These are phyloP conservation scores for Globisporangium solare DNA, from an alignment of 352 stramenopile genomes.

Conservation along the genomic window DNA sequence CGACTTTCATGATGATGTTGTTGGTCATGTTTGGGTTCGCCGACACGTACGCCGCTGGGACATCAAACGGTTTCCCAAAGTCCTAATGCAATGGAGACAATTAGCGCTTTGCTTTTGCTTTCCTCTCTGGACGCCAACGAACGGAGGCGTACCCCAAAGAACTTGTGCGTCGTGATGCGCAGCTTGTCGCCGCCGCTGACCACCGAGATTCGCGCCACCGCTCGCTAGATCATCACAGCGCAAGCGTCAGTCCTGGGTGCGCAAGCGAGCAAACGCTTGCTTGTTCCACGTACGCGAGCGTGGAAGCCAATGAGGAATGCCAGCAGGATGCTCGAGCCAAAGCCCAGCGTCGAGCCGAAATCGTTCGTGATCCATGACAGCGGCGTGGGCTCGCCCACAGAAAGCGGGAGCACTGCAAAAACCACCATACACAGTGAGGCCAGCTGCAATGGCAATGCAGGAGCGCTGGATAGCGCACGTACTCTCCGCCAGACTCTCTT, in stretches of 20 bases:
- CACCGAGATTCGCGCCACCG: slow-evolving; percentile 74
- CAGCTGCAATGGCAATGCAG: not conserved
- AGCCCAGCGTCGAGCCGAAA: slow-evolving; percentile 69
- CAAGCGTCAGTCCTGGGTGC: not conserved
- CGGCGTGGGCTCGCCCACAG: slow-evolving; percentile 61
- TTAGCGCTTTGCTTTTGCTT: too few species aligned
- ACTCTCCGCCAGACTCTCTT: slow-evolving; percentile 81
- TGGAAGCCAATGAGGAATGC: slow-evolving; percentile 81
- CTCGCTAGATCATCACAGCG: slow-evolving; percentile 31
- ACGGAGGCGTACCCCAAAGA: slow-evolving; percentile 62
- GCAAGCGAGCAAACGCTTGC: not conserved
- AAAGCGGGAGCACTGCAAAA: slow-evolving; percentile 43
- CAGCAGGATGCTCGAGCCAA: slow-evolving; percentile 79
- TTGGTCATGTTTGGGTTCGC: slow-evolving; percentile 80
- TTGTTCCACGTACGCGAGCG: slow-evolving; percentile 47
- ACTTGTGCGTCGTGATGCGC: slow-evolving; percentile 85
- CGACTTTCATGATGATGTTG: slow-evolving; percentile 85
- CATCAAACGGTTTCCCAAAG: slow-evolving; percentile 55
- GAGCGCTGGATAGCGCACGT: slow-evolving; percentile 16
- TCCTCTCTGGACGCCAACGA: not conserved
- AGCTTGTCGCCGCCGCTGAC: slow-evolving; percentile 74
- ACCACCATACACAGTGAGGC: not conserved
- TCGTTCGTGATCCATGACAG: slow-evolving; percentile 82
- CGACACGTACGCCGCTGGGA: slow-evolving; percentile 63
- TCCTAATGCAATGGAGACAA: slow-evolving; percentile 26